A percentile compares a stretch with the other conserved stretches of the same genome.
These are phyloP conservation scores for Alternaria gansuensis DNA, from an alignment of 2,329 filamentous ascomycete genomes.

Conservation along the genomic window DNA sequence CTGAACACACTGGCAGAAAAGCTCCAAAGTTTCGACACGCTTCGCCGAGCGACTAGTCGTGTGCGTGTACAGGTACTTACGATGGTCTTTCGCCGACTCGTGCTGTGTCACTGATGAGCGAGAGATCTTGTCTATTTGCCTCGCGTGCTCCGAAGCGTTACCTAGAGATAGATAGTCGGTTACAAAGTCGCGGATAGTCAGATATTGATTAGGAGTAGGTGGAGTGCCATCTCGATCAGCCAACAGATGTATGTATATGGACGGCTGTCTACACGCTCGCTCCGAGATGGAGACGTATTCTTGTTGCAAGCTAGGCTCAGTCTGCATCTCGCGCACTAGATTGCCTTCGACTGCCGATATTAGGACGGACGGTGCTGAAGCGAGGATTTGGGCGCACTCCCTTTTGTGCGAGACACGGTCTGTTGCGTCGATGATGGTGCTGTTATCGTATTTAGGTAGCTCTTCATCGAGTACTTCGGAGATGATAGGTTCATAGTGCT, in stretches of 20 bases:
- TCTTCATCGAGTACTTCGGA: constrained; percentile 36
- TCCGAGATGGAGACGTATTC: constrained; percentile 33
- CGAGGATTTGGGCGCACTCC: constrained; percentile 42
- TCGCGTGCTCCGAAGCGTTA: constrained; percentile 15
- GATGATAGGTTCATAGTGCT: constrained; percentile 37
- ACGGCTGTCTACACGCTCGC: constrained; percentile 35
- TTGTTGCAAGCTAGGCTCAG: constrained; percentile 26
- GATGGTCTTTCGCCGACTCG: constrained; percentile 23
- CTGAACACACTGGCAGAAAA: constrained; percentile 31
- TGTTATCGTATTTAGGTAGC: constrained; percentile 36
- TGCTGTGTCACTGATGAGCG: constrained; percentile 10
- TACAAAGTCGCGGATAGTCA: constrained; percentile 30
- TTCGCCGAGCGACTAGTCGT: constrained; percentile 26
- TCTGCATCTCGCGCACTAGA: constrained; percentile 26
- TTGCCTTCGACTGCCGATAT: constrained; percentile 39
- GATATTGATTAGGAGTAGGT: constrained; percentile 39
- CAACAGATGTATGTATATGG: constrained; percentile 43
- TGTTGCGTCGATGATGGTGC: constrained; percentile 22
- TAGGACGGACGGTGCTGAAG: constrained; percentile 38
- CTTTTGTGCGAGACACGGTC: constrained; percentile 25
- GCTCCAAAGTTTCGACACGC: constrained; percentile 27
- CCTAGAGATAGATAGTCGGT: constrained; percentile 28
- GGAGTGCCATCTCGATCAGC: constrained; percentile 31
- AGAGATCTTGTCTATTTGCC: constrained; percentile 35
- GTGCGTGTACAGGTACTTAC: constrained; percentile 40